These are phyloP conservation scores for Phaeosphaeriaceae sp. DNA, from an alignment of 2,329 filamentous ascomycete genomes.

Conservation along the genomic window DNA sequence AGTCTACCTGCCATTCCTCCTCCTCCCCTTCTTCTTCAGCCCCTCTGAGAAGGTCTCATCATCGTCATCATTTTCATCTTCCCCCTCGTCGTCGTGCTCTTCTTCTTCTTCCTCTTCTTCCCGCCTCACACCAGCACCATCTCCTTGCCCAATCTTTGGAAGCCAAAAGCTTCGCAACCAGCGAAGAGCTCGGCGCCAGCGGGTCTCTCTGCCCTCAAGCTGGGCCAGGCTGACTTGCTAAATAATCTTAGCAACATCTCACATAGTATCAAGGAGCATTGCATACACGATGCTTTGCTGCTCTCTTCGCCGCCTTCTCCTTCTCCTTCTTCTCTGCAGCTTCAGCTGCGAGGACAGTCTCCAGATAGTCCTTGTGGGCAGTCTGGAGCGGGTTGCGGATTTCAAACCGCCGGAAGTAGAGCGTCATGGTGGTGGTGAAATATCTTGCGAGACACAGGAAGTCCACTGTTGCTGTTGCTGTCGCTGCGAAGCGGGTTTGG, in stretches of 20 bases:
- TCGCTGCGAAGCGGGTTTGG: not conserved
- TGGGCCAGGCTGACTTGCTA: not conserved
- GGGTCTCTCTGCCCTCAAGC: slow-evolving; percentile 6
- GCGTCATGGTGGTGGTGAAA: not conserved
- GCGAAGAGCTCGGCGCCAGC: not conserved
- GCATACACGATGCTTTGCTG: not conserved
- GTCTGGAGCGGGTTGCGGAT: not conserved
- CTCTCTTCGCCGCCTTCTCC: not conserved
- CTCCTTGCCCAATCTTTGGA: not conserved
- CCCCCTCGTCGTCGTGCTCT: not conserved
- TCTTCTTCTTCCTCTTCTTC: not conserved
- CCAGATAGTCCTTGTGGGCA: not conserved
- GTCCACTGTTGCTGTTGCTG: not conserved
- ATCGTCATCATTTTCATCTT: not conserved
- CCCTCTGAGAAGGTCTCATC: not conserved
- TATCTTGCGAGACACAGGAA: not conserved
- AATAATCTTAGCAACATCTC: not conserved
- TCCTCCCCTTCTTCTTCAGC: not conserved
- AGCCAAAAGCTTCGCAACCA: not conserved
- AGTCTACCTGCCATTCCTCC: slow-evolving; percentile 4
- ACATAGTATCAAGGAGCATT: not conserved
- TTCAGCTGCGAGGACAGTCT: not conserved
- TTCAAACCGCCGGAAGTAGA: slow-evolving; percentile 3
- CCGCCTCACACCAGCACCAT: no score
- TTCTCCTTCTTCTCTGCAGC: not conserved